These are phyloP conservation scores for Yarrowia bubula DNA, from an alignment of 805 yeast species.

Conservation along the genomic window DNA sequence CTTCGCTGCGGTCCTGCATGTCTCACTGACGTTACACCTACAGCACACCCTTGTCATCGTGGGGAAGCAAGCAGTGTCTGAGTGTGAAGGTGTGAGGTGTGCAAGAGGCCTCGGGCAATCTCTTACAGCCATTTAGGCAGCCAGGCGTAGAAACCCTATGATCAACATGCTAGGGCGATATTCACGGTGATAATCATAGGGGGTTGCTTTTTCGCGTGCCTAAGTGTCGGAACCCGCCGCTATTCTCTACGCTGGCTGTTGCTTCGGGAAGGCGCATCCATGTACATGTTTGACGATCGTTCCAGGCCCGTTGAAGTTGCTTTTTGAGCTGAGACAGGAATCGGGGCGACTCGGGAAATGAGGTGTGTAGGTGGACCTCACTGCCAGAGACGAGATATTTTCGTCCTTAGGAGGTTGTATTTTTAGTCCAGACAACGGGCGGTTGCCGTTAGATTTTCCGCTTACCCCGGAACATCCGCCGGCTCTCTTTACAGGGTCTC, in stretches of 20 bases:
- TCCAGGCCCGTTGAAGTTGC: constrained; percentile 18
- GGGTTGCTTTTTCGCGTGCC: not conserved
- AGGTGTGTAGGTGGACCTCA: no score
- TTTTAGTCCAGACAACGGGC: no score
- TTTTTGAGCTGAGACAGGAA: not conserved
- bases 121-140: no score
- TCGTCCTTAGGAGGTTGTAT: no score
- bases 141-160: no score
- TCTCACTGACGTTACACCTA: constrained; percentile 16
- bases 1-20: not conserved
- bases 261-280: constrained; percentile 25
- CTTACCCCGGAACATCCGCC: not conserved
- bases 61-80: not conserved
- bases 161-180: no score
- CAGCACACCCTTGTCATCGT: not conserved
- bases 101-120: no score
- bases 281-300: constrained; percentile 1
- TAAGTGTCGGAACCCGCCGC: not conserved
- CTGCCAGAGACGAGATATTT: no score
- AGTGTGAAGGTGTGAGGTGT: no score
- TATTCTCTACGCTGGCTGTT: not conserved
- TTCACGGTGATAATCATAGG: no score
- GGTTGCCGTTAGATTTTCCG: no score
- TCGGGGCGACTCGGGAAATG: not conserved
- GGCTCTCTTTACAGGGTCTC: constrained; percentile 1